Percentiles rank a stretch among this genome's conserved stretches.
phyloP scores from a whole-genome alignment of 108 stramenopile genomes.

The Nannochloropsis granulata region DNA sequence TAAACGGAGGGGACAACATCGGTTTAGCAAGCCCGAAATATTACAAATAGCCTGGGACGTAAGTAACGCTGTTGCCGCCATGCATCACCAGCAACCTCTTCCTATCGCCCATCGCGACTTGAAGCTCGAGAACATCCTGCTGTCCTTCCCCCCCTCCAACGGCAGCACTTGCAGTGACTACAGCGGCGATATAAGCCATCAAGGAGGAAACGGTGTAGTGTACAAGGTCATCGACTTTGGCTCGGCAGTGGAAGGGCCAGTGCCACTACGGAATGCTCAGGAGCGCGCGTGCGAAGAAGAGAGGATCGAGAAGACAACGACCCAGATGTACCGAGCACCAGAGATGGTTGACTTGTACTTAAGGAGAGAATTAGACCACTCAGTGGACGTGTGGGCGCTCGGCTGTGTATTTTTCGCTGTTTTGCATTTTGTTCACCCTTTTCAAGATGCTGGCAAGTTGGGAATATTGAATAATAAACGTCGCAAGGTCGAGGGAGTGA shows the following conservation, averaged over 20 bases:
- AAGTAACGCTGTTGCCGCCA: constrained; percentile 45
- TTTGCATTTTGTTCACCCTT: constrained; percentile 66
- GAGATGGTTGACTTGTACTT: constrained; percentile 92
- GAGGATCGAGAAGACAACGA: constrained; percentile 71
- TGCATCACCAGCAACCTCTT: constrained; percentile 11
- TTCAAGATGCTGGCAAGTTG: constrained; percentile 69
- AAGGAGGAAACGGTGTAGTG: constrained; percentile 45
- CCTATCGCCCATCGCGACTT: constrained; percentile 35
- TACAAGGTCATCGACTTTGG: constrained; percentile 89
- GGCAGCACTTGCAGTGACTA: too few species aligned
- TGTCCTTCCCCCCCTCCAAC: constrained; percentile 59
- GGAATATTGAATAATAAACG: constrained; percentile 56
- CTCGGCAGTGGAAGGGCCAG: constrained; percentile 60
- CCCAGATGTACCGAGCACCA: constrained; percentile 87
- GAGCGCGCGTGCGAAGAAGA: constrained; percentile 64
- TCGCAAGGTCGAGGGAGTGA: background rate
- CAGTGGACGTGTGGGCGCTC: constrained; percentile 85
- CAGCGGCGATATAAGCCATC: constrained; percentile 64
- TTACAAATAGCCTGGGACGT: background rate
- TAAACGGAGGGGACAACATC: constrained; percentile 39
- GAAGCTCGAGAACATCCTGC: constrained; percentile 57
- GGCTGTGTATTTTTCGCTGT: constrained; percentile 74
- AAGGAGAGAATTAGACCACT: constrained; percentile 54
- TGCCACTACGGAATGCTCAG: constrained; percentile 51
- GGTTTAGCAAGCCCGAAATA: constrained; percentile 3